phyloP scores from a whole-genome alignment of 2,329 filamentous ascomycete species.

The Kalaharituber pfeilii region DNA sequence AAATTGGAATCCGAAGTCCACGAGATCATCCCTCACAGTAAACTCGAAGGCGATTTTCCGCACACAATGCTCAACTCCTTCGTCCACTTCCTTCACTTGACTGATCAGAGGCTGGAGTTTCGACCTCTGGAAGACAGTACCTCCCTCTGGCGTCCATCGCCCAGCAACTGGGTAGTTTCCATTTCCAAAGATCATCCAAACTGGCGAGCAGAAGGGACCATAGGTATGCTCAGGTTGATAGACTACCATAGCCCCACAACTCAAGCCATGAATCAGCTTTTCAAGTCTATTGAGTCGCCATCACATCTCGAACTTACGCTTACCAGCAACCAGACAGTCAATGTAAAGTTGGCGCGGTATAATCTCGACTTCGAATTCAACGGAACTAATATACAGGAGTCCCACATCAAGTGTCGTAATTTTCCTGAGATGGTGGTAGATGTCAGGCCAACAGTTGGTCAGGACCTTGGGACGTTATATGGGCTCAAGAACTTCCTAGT shows the following conservation, averaged over 20 bases:
- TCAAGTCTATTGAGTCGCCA: background rate
- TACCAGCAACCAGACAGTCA: background rate
- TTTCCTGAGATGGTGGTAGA: constrained; percentile 37
- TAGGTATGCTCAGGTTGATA: background rate
- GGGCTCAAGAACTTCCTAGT: constrained; percentile 37
- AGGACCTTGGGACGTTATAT: constrained; percentile 33
- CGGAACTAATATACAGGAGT: background rate
- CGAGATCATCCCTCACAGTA: background rate
- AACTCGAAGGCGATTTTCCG: background rate
- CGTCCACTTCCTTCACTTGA: background rate
- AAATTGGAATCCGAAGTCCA: background rate
- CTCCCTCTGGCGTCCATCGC: background rate
- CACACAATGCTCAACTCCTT: background rate
- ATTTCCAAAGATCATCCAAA: background rate
- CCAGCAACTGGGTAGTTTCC: background rate
- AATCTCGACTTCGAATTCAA: background rate
- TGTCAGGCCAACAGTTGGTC: too few relatives aligned
- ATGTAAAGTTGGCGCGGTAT: background rate
- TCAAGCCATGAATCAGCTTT: background rate
- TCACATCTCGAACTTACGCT: background rate
- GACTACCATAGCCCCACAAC: background rate
- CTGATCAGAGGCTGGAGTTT: background rate
- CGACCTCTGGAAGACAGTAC: background rate
- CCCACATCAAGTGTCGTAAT: constrained; percentile 22
- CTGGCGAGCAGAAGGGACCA: background rate